A percentile compares a stretch with the other conserved stretches of the same genome.
Conservation (phyloP, 441 rosid genomes). For the Eruca vesicaria region DNA sequence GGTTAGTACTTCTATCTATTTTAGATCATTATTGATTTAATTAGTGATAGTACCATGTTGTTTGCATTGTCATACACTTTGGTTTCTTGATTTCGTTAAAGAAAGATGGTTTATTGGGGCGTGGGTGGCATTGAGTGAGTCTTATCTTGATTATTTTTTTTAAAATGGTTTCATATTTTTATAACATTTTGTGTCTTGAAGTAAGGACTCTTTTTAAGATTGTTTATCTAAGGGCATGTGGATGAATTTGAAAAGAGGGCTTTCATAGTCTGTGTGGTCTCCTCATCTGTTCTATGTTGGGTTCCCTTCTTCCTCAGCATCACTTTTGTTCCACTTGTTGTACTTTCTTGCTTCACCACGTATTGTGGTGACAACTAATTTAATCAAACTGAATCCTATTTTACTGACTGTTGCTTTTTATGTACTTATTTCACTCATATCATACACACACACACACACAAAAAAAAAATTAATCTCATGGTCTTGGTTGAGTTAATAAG, state of each 20-base stretch:
- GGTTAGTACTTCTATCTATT: constrained; percentile 13
- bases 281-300: constrained; percentile 57
- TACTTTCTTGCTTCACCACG: constrained; percentile 1
- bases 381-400: not conserved
- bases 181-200: constrained; percentile 30
- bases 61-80: constrained; percentile 7
- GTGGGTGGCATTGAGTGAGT: constrained; percentile 39
- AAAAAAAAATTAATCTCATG: not conserved
- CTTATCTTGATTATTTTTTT: constrained; percentile 21
- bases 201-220: constrained; percentile 16
- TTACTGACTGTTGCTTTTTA: not conserved
- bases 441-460: too few relatives aligned
- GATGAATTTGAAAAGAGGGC: constrained; percentile 42
- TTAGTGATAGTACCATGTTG: constrained; percentile 33
- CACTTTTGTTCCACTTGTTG: constrained; percentile 12
- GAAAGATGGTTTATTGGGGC: constrained; percentile 30
- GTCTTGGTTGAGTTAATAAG: not conserved
- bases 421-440: not conserved
- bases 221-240: constrained; percentile 30
- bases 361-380: not conserved
- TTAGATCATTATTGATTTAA: constrained; percentile 18
- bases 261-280: constrained; percentile 57
- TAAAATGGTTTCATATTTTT: constrained; percentile 9
- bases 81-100: constrained; percentile 52
- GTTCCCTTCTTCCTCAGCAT: constrained; percentile 65